A percentile compares a stretch with the other conserved stretches of the same genome.
These are phyloP conservation scores for Sarcomyxa edulis DNA, from an alignment of 768 basidiomycete genomes.

Conservation along the genomic window DNA sequence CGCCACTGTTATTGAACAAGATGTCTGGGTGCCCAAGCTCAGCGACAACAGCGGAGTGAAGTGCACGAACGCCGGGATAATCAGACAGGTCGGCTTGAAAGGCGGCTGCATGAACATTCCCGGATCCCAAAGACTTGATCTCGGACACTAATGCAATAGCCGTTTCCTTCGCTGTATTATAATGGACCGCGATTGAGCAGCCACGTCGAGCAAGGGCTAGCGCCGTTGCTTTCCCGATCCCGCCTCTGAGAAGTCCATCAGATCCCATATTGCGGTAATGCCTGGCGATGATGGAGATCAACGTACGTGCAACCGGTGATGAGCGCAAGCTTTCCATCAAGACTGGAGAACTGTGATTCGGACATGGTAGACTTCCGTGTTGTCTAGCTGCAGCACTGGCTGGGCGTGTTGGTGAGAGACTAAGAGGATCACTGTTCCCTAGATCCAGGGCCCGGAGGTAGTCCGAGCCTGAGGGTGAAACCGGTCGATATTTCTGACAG, in stretches of 20 bases:
- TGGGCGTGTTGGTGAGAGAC: too few species aligned
- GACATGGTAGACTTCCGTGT: too few species aligned
- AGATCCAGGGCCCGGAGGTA: too few species aligned
- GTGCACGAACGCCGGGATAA: constrained; percentile 38
- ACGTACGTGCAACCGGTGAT: constrained; percentile 34
- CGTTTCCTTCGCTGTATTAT: constrained; percentile 29
- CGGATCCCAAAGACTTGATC: constrained; percentile 20
- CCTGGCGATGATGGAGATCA: neutral
- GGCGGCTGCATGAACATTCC: constrained; percentile 27
- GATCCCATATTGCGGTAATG: neutral
- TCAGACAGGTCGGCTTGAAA: constrained; percentile 44
- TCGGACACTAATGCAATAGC: constrained; percentile 35
- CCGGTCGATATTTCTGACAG: too few species aligned
- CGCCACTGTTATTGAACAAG: constrained; percentile 47
- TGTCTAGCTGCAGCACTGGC: too few species aligned
- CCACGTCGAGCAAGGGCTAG: constrained; percentile 38
- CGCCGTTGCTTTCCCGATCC: constrained; percentile 48
- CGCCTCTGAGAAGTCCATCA: constrained; percentile 29
- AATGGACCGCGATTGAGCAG: constrained; percentile 47
- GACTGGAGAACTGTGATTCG: neutral
- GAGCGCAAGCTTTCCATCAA: constrained; percentile 26
- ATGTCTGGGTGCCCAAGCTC: constrained; percentile 44
- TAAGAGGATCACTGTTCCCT: too few species aligned
- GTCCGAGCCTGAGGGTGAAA: too few species aligned
- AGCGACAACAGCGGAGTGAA: constrained; percentile 37